These are phyloP conservation scores for Hepatocystis sp. DNA, from an alignment of 169 alveolate genomes.

Conservation along the genomic window DNA sequence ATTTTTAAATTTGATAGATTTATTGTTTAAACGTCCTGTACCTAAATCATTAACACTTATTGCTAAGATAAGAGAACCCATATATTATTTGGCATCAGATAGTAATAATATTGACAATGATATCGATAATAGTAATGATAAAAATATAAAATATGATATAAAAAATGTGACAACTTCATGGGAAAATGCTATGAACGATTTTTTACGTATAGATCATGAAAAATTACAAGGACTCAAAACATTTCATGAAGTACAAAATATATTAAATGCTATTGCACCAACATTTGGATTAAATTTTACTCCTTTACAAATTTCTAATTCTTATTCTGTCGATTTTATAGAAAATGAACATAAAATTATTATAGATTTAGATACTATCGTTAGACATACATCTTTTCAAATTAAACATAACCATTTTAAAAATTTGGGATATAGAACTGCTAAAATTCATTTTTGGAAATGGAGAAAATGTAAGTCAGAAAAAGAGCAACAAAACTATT, in stretches of 20 bases:
- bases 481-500: constrained; percentile 73
- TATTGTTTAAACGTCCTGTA: constrained; percentile 43
- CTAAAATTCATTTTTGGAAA: constrained; percentile 74
- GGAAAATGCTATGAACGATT: constrained; percentile 75
- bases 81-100: constrained; percentile 39
- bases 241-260: constrained; percentile 73
- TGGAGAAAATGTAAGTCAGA: constrained; percentile 77
- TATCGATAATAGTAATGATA: too few relatives aligned
- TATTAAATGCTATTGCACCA: constrained; percentile 67
- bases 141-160: constrained; percentile 25
- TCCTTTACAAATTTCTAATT: constrained; percentile 61
- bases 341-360: constrained; percentile 59
- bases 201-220: constrained; percentile 74
- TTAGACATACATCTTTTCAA: constrained; percentile 75
- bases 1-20: constrained; percentile 29
- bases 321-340: constrained; percentile 68
- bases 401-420: constrained; percentile 66
- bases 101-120: too few relatives aligned
- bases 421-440: constrained; percentile 63
- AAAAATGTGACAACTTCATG: constrained; percentile 62
- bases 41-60: constrained; percentile 68
- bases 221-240: constrained; percentile 75
- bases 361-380: constrained; percentile 71
- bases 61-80: constrained; percentile 76
- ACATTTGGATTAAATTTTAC: constrained; percentile 54